Conservation (phyloP, 2,329 filamentous ascomycete genomes). For the Pseudogymnoascus sp. region DNA sequence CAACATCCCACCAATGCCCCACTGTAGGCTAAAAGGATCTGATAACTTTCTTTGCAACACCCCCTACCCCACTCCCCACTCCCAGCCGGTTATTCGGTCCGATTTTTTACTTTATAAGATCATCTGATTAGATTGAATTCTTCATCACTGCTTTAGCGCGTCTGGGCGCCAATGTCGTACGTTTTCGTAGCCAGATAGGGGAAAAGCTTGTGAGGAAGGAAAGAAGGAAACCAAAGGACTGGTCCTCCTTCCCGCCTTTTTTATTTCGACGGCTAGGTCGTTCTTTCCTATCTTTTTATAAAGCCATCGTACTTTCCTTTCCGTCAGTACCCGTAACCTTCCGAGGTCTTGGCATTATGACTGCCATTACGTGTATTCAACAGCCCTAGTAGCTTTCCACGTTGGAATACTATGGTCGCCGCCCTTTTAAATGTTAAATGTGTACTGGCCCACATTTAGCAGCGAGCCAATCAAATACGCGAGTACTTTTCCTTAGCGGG, state of each 20-base stretch:
- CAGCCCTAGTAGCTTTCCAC: neutral
- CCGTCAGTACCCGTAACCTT: neutral
- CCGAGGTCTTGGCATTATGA: neutral
- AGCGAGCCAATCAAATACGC: too few relatives aligned
- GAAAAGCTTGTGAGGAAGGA: neutral
- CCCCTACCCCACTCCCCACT: neutral
- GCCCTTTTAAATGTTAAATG: too few relatives aligned
- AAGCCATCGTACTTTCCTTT: neutral
- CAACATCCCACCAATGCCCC: neutral
- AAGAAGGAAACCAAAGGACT: neutral
- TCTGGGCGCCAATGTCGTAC: neutral
- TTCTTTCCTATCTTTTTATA: neutral
- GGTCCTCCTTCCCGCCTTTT: neutral
- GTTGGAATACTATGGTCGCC: neutral
- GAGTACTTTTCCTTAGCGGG: too few relatives aligned
- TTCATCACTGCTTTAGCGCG: neutral
- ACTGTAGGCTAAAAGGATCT: neutral
- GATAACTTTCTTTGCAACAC: neutral
- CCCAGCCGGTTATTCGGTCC: neutral
- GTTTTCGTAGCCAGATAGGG: neutral
- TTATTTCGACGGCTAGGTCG: neutral
- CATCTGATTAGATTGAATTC: slow-evolving; percentile 9
- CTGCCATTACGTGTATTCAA: neutral
- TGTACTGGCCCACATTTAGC: too few relatives aligned
- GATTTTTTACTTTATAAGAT: slow-evolving; percentile 1